Percentiles rank a stretch among this genome's conserved stretches.
Conservation (phyloP, 768 basidiomycete genomes). For the Leccinum arenicola region DNA sequence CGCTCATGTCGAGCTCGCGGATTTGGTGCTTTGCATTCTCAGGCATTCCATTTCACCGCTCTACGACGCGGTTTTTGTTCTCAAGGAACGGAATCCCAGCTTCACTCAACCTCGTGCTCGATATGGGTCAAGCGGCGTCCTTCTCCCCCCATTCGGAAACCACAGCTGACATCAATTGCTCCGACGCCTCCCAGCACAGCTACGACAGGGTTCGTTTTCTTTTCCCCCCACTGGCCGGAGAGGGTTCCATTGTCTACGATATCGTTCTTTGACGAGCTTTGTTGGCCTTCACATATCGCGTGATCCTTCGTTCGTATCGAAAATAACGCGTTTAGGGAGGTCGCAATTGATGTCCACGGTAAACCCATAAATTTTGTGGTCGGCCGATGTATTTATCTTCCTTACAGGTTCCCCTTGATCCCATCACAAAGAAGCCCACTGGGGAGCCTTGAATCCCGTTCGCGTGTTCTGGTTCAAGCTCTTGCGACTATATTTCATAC, state of each 20-base stretch:
- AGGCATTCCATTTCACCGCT: slow-evolving; percentile 66
- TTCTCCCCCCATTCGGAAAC: slow-evolving; percentile 56
- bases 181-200: slow-evolving; percentile 80
- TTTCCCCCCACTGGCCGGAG: slow-evolving; percentile 82
- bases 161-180: slow-evolving; percentile 66
- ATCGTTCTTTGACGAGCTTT: slow-evolving; percentile 75
- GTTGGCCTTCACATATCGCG: slow-evolving; percentile 80
- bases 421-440: slow-evolving; percentile 54
- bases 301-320: slow-evolving; percentile 73
- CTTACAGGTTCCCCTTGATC: slow-evolving; percentile 47
- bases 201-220: slow-evolving; percentile 80
- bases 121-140: slow-evolving; percentile 56
- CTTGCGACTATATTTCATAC: slow-evolving; percentile 77
- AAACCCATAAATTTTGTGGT: slow-evolving; percentile 13
- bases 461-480: slow-evolving; percentile 84
- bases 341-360: slow-evolving; percentile 57
- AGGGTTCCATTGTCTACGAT: slow-evolving; percentile 63
- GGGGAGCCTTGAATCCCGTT: slow-evolving; percentile 55
- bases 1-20: slow-evolving; percentile 78
- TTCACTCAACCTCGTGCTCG: slow-evolving; percentile 63
- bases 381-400: slow-evolving; percentile 5
- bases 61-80: slow-evolving; percentile 50
- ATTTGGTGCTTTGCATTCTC: slow-evolving; percentile 77
- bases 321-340: slow-evolving; percentile 76
- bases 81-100: slow-evolving; percentile 59